Percentiles rank a stretch among this genome's conserved stretches.
Conservation (phyloP, 371 early-diverging fungal species). For the Umbelopsis sp. region DNA sequence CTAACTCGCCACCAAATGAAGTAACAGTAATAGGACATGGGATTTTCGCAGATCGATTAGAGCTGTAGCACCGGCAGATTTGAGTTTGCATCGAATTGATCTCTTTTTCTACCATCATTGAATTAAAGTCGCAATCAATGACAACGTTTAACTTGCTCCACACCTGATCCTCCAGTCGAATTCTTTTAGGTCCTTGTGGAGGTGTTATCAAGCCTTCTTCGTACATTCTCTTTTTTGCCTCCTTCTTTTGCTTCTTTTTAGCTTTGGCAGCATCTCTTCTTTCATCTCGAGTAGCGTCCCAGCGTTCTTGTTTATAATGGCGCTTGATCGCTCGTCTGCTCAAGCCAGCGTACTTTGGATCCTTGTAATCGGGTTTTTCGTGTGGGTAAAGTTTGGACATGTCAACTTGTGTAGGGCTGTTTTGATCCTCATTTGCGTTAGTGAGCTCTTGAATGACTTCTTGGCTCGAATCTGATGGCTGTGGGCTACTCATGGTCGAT, state of each 20-base stretch:
- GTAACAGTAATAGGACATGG: constrained; percentile 58
- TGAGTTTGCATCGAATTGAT: constrained; percentile 69
- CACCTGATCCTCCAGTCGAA: constrained; percentile 31
- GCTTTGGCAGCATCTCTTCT: constrained; percentile 37
- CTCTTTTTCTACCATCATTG: constrained; percentile 77
- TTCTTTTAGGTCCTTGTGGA: constrained; percentile 30
- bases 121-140: constrained; percentile 78
- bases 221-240: constrained; percentile 33
- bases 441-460: background rate
- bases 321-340: constrained; percentile 49
- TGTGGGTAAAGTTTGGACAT: background rate
- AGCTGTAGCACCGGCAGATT: constrained; percentile 70
- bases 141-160: constrained; percentile 52
- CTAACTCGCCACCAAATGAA: constrained; percentile 41
- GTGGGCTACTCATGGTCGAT: too few relatives aligned
- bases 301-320: constrained; percentile 41
- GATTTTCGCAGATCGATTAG: constrained; percentile 54
- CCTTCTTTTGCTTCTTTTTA: constrained; percentile 36
- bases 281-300: constrained; percentile 34
- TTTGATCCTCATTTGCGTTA: background rate
- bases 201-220: constrained; percentile 41
- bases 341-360: constrained; percentile 45
- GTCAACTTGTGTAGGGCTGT: background rate
- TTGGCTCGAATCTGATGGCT: background rate
- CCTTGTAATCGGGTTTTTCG: constrained; percentile 33